Evolutionary conservation across 768 basidiomycete species (phyloP), one percentile per base, ranked within the genome.

Genomic region (Lactifluus subvellereus): DNA sequence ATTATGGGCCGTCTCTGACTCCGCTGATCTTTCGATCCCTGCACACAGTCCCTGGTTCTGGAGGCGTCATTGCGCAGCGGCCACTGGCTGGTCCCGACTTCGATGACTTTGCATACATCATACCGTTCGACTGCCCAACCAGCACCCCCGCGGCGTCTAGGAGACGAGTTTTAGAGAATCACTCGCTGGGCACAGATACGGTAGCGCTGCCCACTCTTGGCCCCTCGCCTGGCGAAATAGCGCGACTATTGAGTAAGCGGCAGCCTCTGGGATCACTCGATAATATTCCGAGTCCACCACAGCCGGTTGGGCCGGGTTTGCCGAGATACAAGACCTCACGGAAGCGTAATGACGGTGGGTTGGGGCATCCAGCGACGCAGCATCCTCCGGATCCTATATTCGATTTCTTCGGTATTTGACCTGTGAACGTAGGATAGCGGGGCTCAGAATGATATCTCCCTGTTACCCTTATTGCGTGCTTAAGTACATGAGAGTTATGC

Each of bases 11-110:
- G 6, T 53, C 20, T 4, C 3, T 32, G 30, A 35, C 18, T 32
- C n/a, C n/a, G 16, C 52, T 37, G 33, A 53, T 20, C 0, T 38
- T n/a, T 35, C 5, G 82, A 54, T 13, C 68, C 30, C 38, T 5
- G 30, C 43, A 37, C 10, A 40, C 6, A 82, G 54, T 14, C 69
- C 49, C 49, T 22, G 7, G 49, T 35, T n/a, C 9, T 18, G 37
- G 37, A 14, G 0, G 1, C 16, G 4, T 30, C 22, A 9, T 48
- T 30, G 8, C 35, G 27, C 16, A 58, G 40, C 16, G 30, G 16
- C 16, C 2, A 22, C 27, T 27, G 27, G 27, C 27, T 3, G 20
- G 6, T 37, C 27, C 6, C 4, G 57, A 50, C 6, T 14, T 42
- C 2, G 48, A 50, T n/a, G 57, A 20, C 27, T 40, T 40, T 14